These are phyloP conservation scores for Orbilia oligospora DNA, from an alignment of 2,329 filamentous ascomycete species.

Conservation along the genomic window DNA sequence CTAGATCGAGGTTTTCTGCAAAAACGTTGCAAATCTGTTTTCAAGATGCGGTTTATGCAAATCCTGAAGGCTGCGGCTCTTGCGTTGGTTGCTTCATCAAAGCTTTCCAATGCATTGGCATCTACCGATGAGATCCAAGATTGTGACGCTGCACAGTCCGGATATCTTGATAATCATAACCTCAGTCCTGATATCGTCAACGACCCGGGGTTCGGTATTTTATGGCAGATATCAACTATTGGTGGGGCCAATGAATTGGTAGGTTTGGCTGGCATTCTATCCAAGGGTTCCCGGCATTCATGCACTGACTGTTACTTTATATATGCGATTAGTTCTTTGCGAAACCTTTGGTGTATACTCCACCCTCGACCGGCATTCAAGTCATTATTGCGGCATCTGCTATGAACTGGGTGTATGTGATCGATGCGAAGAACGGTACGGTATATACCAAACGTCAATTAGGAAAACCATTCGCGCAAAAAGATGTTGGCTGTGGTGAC, in stretches of 20 bases:
- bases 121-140: constrained; percentile 63
- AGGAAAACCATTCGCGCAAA: constrained; percentile 70
- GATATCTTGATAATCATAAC: constrained; percentile 68
- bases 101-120: constrained; percentile 41
- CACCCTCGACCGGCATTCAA: constrained; percentile 66
- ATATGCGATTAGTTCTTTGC: constrained; percentile 69
- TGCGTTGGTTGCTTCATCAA: background rate
- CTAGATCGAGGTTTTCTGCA: too few relatives aligned
- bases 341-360: constrained; percentile 70
- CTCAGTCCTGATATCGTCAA: constrained; percentile 67
- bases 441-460: constrained; percentile 67
- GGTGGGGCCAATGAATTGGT: constrained; percentile 36
- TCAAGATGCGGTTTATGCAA: constrained; percentile 27
- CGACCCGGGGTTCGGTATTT: constrained; percentile 66
- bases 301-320: too few relatives aligned
- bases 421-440: constrained; percentile 67
- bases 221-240: constrained; percentile 35
- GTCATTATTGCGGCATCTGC: constrained; percentile 67
- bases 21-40: background rate
- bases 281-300: too few relatives aligned
- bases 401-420: constrained; percentile 65
- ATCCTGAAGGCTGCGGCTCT: constrained; percentile 13
- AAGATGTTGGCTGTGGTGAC: constrained; percentile 69
- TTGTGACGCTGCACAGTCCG: constrained; percentile 66
- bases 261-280: too few relatives aligned